Evolutionary conservation across 345 rosid species (phyloP), one percentile per base, ranked within the genome.

Genomic region (Arabis hirsuta): DNA sequence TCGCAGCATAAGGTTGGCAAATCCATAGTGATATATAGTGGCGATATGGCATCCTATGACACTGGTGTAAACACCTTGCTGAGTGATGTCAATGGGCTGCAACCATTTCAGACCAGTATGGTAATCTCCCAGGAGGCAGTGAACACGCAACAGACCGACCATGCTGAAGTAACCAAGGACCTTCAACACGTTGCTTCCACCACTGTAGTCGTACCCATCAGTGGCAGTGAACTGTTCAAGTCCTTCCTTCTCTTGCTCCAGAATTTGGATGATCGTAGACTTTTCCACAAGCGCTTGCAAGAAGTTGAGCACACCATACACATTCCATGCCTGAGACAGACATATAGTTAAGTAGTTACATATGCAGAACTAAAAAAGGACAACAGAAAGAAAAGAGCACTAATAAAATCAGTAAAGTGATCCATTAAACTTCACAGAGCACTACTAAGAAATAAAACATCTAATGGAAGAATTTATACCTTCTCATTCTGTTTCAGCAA

Each of bases 271-370:
- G 62, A 95, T 91, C 51, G 65, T 78, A 0, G 99, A 95, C 86
- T 95, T 95, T 76, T 95, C 98, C 78, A 91, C 93, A 62, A 95
- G 86, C 4, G 98, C 98, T 91, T 95, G 96, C 96, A 95, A 87
- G 82, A 76, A 95, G 81, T 95, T 95, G 69, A 95, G 99, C 81
- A 95, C 98, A 32, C 99, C 98, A 71, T 91, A 90, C 45, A 95
- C 99, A 82, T 87, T 95, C 97, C 99, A 95, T 5, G 98, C 96
- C 99, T 93, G 76, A 42, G 12, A 36, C 10, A 8, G 39, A 36
- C 10, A 36, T 36, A 36, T 36, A 36, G 39, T 36, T 36, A 8
- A 36, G 39, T 2, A 36, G 39, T 36, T 36, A 36, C 39, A 36
- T 36, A 36, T 36, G 9, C 3, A 36, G 10, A 36, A 8, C 39